phyloP scores from a whole-genome alignment of 2,329 filamentous ascomycete species.

The Aspergillus glaucus region DNA sequence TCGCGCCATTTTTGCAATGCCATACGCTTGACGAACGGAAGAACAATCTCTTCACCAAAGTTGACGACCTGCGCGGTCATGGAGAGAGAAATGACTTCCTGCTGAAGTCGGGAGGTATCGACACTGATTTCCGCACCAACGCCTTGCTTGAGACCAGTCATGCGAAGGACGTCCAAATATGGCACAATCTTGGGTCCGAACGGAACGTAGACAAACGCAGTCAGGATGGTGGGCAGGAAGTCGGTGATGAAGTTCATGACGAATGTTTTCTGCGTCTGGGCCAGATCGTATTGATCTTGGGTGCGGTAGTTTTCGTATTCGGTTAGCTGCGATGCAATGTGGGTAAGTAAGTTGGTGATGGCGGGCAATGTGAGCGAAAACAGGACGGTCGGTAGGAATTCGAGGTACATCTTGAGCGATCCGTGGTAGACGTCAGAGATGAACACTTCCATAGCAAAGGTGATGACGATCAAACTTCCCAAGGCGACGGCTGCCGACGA shows the following conservation, averaged over 20 bases:
- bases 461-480: conserved; percentile 74
- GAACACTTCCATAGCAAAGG: conserved; percentile 92
- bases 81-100: conserved; percentile 93
- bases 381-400: conserved; percentile 81
- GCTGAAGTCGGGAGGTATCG: conserved; percentile 73
- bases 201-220: conserved; percentile 88
- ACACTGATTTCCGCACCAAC: conserved; percentile 62
- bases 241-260: conserved; percentile 95
- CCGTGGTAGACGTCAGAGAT: conserved; percentile 90
- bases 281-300: conserved; percentile 71
- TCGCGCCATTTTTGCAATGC: conserved; percentile 63
- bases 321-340: conserved; percentile 69
- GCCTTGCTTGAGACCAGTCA: conserved; percentile 40
- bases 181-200: conserved; percentile 81
- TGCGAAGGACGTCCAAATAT: conserved; percentile 73
- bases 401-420: conserved; percentile 74
- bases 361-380: conserved; percentile 77
- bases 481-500: conserved; percentile 64
- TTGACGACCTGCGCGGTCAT: conserved; percentile 90
- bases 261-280: conserved; percentile 87
- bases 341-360: conserved; percentile 67
- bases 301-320: conserved; percentile 90
- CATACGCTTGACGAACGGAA: conserved; percentile 77
- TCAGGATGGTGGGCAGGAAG: conserved; percentile 85
- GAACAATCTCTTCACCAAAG: conserved; percentile 73